Evolutionary conservation across 257 asterid genomes (phyloP).

Genomic region (Ophiorrhiza pumila): DNA sequence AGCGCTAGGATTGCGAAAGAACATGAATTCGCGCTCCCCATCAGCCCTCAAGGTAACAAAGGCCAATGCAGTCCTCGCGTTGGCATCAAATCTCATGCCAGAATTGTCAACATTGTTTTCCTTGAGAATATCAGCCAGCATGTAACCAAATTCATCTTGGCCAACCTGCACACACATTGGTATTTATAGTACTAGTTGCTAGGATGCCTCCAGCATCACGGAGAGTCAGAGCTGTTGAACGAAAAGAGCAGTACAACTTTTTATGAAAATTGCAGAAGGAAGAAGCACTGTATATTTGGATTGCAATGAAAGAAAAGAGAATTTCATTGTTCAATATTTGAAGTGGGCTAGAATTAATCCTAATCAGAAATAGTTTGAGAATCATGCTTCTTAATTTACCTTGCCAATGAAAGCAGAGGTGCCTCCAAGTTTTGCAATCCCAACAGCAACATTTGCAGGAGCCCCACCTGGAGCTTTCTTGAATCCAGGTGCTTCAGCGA

Average conservation of each 20-base stretch:
- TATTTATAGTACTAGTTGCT: neutral
- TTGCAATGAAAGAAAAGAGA: neutral
- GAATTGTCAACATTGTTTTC: constrained; percentile 28
- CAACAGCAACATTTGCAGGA: constrained; percentile 31
- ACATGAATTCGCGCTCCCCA: constrained; percentile 41
- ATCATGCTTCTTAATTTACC: no score
- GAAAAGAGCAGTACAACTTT: neutral
- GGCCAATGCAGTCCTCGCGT: constrained; percentile 37
- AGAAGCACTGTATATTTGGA: neutral
- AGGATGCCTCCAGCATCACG: no score
- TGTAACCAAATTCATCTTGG: constrained; percentile 33
- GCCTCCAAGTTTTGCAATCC: constrained; percentile 28
- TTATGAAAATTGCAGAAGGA: neutral
- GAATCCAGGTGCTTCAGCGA: constrained; percentile 34
- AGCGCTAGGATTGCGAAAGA: constrained; percentile 36
- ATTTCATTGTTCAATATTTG: no score
- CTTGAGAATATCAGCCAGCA: constrained; percentile 32
- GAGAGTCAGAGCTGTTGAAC: neutral
- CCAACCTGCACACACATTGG: constrained; percentile 24
- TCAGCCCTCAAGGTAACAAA: constrained; percentile 35
- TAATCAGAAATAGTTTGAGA: no score
- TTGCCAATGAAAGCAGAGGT: constrained; percentile 29
- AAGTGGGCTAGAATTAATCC: no score
- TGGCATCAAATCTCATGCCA: constrained; percentile 28
- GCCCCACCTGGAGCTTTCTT: constrained; percentile 36